Percentiles rank a stretch among this genome's conserved stretches.
Conservation (phyloP, 108 stramenopile species). For the Chaetoceros tenuissimus region DNA sequence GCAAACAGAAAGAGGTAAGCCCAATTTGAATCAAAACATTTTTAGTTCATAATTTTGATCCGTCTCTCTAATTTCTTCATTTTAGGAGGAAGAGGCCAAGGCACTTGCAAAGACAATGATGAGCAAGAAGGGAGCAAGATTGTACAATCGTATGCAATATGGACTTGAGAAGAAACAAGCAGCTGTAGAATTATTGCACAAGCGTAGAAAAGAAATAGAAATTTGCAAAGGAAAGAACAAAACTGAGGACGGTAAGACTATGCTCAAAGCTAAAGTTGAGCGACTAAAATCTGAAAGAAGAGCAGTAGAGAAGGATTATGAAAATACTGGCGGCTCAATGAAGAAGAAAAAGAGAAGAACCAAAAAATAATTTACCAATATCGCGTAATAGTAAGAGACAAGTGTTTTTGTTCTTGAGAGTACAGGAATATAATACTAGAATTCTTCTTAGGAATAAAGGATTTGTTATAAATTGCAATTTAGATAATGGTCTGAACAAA, state of each 20-base stretch:
- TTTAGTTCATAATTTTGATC: too few relatives aligned
- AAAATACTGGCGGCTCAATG: conserved; percentile 37
- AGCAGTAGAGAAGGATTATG: conserved; percentile 36
- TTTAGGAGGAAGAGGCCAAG: conserved; percentile 77
- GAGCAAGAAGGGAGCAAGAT: conserved; percentile 85
- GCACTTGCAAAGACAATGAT: conserved; percentile 87
- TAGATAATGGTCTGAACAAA: too few relatives aligned
- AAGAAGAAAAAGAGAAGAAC: conserved; percentile 35
- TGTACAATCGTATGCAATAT: conserved; percentile 91
- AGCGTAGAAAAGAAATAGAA: conserved; percentile 66
- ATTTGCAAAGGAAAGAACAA: conserved; percentile 37
- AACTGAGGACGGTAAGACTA: conserved; percentile 44
- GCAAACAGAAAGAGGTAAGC: conserved; percentile 28
- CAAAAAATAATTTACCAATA: conserved; percentile 4
- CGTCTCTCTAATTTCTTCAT: too few relatives aligned
- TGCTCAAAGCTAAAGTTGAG: conserved; percentile 67
- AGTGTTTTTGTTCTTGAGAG: too few relatives aligned
- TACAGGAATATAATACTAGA: too few relatives aligned
- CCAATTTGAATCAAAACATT: conserved; percentile 13
- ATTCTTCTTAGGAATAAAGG: too few relatives aligned
- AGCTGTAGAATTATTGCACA: conserved; percentile 67
- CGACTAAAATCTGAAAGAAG: conserved; percentile 46
- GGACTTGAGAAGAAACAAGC: conserved; percentile 78
- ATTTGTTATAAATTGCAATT: too few relatives aligned
- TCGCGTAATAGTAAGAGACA: too few relatives aligned